phyloP scores from a whole-genome alignment of 139 green algal genomes.

The Eudorina sp. region DNA sequence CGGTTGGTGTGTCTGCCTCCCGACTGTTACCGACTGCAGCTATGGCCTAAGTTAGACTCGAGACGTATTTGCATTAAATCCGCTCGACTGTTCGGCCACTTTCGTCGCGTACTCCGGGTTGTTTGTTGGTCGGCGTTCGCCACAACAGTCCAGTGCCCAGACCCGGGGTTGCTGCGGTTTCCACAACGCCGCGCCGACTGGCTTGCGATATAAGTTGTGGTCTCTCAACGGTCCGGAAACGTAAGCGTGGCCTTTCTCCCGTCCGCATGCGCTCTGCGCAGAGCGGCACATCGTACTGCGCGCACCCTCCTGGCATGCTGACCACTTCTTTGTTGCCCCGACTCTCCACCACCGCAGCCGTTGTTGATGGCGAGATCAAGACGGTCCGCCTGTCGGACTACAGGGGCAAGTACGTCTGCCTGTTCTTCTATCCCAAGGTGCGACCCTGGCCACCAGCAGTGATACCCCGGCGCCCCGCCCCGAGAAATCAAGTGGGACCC shows the following conservation, averaged over 20 bases:
- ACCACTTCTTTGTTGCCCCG: not conserved
- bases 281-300: not conserved
- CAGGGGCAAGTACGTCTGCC: slow-evolving; percentile 50
- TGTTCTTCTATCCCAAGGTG: slow-evolving; percentile 81
- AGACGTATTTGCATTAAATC: not conserved
- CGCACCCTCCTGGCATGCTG: not conserved
- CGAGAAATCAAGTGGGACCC: not conserved
- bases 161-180: not conserved
- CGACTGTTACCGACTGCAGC: not conserved
- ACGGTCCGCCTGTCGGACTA: slow-evolving; percentile 38
- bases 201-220: not conserved
- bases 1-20: not conserved
- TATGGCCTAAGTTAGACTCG: not conserved
- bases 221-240: not conserved
- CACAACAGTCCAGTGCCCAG: too few species aligned
- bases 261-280: not conserved
- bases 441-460: not conserved
- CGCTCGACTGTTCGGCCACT: too few species aligned
- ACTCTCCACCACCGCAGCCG: not conserved
- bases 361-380: slow-evolving; percentile 45
- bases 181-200: not conserved
- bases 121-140: too few species aligned
- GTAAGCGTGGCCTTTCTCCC: not conserved
- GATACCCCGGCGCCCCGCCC: not conserved
- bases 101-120: too few species aligned